Evolutionary conservation across 2,329 filamentous ascomycete species (phyloP).

Genomic region (Pleurostoma richardsiae): DNA sequence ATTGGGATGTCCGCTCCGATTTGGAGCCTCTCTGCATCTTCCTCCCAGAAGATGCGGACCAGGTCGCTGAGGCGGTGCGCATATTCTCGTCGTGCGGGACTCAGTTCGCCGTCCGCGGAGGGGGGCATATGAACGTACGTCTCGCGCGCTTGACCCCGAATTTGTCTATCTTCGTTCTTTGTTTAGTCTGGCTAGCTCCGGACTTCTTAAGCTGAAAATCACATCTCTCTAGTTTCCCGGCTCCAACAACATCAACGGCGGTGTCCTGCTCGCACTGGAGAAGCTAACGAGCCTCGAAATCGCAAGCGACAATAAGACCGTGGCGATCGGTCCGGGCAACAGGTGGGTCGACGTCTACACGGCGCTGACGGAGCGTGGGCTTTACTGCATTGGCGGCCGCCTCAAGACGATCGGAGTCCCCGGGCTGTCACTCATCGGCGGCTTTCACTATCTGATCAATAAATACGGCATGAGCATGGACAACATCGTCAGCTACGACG

Average conservation of each 20-base stretch:
- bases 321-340: conserved; percentile 13
- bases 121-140: conserved; percentile 17
- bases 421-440: conserved; percentile 21
- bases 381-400: conserved; percentile 20
- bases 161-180: accelerated
- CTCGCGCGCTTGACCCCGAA: background rate
- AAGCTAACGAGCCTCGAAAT: conserved; percentile 9
- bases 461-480: conserved; percentile 19
- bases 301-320: conserved; percentile 4
- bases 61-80: conserved; percentile 17
- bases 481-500: conserved; percentile 15
- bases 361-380: conserved; percentile 13
- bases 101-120: conserved; percentile 17
- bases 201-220: too few relatives aligned
- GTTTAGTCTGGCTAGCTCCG: background rate
- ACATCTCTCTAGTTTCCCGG: conserved; percentile 11
- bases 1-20: conserved; percentile 20
- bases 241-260: conserved; percentile 16
- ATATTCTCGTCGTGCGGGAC: conserved; percentile 12
- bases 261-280: conserved; percentile 15
- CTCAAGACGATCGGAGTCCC: conserved; percentile 20
- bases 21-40: conserved; percentile 22
- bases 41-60: conserved; percentile 14
- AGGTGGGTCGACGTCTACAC: conserved; percentile 21
- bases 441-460: conserved; percentile 19